phyloP scores from a whole-genome alignment of 352 stramenopile species.

The Thraustochytrium striatum region DNA sequence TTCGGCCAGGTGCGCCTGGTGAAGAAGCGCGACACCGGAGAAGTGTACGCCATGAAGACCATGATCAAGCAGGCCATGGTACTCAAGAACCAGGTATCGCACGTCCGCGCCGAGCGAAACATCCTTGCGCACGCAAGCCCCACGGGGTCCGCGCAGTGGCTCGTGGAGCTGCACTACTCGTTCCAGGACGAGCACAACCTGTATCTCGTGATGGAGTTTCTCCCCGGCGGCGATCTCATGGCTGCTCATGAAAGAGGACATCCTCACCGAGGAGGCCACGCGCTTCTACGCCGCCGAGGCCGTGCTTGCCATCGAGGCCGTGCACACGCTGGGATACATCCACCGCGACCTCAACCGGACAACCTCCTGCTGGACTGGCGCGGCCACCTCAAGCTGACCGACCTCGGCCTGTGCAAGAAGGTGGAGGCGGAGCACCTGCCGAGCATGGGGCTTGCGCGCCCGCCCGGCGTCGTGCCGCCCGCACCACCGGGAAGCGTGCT shows the following conservation, averaged over 20 bases:
- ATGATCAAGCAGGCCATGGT: conserved; percentile 83
- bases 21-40: conserved; percentile 63
- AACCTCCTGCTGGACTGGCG: conserved; percentile 93
- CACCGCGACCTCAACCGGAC: conserved; percentile 95
- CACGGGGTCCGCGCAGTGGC: conserved; percentile 45
- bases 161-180: conserved; percentile 52
- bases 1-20: conserved; percentile 94
- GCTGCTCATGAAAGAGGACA: conserved; percentile 98
- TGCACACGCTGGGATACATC: conserved; percentile 97
- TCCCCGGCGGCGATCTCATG: conserved; percentile 98
- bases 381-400: conserved; percentile 97
- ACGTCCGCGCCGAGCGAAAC: conserved; percentile 36
- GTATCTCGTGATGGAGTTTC: conserved; percentile 88
- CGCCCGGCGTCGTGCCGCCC: background rate
- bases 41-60: conserved; percentile 84
- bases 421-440: conserved; percentile 50
- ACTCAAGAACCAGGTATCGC: conserved; percentile 72
- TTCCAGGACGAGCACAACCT: conserved; percentile 56
- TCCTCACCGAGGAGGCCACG: conserved; percentile 77
- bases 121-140: conserved; percentile 31
- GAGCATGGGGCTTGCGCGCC: conserved; percentile 39
- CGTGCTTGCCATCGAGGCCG: conserved; percentile 91
- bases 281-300: conserved; percentile 97
- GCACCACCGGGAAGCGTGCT: background rate
- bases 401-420: conserved; percentile 82